Evolutionary conservation across 192 early-diverging fungal genomes (phyloP), one percentile per base, ranked within the genome.

Genomic region (Dissophora globulifera): DNA sequence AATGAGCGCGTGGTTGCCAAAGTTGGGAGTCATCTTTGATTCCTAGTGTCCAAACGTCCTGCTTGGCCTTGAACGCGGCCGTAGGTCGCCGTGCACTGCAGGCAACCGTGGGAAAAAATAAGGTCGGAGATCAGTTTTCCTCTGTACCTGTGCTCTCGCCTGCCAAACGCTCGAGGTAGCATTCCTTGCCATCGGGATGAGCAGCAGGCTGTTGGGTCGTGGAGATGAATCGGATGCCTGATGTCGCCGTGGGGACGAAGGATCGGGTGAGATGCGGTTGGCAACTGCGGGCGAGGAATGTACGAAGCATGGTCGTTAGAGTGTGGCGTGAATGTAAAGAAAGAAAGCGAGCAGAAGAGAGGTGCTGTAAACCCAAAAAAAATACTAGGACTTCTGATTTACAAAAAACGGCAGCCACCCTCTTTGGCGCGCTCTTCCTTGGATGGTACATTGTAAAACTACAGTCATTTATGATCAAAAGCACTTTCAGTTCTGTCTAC

Each of bases 151-250:
- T 42, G 30, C 70, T 63, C 7, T 63, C 59, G 17, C 79, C 82
- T 27, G 56, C 31, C 3, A 82, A 51, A 12, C 71, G 62, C 61
- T 86, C 80, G 22, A 86, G 27, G 59, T 64, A 86, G 38, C 78
- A 80, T 23, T 83, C 80, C 53, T 79, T 80, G 47, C 50, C 82
- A 35, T 66, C 61, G 9, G 70, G 32, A 49, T 57, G 43, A 40
- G 56, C 30, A 50, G 55, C 19, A 27, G 62, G 7, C 3, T 57
- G 25, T 33, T 51, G 30, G 35, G 72, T 56, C 25, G 63, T 76
- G 25, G 62, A 61, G 40, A 76, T 54, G 47, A 76, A 67, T 50
- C 72, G 63, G 45, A 62, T 52, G 17, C 54, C 52, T 7, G 64
- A 53, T 3, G 58, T 7, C 8, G 57, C 12, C 10, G 62, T 16